Evolutionary conservation across 1,139 yeast genomes (phyloP).

Genomic region (Hemisphaericaspora xylofermentans): DNA sequence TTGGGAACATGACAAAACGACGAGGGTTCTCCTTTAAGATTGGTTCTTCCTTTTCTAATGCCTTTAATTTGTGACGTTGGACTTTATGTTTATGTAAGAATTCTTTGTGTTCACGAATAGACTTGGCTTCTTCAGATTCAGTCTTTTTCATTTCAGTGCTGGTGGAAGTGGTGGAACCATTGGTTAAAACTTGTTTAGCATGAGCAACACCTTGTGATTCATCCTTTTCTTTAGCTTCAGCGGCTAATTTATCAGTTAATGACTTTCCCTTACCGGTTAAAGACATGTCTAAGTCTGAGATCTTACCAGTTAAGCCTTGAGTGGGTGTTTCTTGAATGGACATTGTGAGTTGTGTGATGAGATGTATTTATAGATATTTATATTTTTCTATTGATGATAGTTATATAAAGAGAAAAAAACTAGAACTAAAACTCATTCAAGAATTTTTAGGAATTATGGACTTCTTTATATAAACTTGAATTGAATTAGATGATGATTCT

Average conservation of each 20-base stretch:
- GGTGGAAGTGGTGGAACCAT: constrained; percentile 3
- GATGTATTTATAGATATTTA: too few relatives aligned
- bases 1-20: constrained; percentile 95
- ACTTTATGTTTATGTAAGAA: constrained; percentile 61
- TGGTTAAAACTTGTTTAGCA: constrained; percentile 21
- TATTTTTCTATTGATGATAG: too few relatives aligned
- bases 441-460: not conserved
- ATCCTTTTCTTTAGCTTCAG: constrained; percentile 46
- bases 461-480: too few relatives aligned
- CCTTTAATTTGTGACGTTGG: constrained; percentile 73
- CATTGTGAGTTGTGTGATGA: constrained; percentile 19
- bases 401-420: not conserved
- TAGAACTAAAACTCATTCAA: not conserved
- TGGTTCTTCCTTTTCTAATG: constrained; percentile 84
- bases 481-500: too few relatives aligned
- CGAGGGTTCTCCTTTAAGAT: constrained; percentile 79
- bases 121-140: constrained; percentile 21
- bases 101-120: constrained; percentile 40
- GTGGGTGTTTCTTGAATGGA: constrained; percentile 51
- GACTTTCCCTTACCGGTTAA: constrained; percentile 31
- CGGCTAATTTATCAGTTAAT: constrained; percentile 46
- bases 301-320: constrained; percentile 49
- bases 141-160: constrained; percentile 11
- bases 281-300: constrained; percentile 42
- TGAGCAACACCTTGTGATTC: constrained; percentile 27